Conservation (phyloP, 2,329 filamentous ascomycete species). For the Scedosporium boydii region DNA sequence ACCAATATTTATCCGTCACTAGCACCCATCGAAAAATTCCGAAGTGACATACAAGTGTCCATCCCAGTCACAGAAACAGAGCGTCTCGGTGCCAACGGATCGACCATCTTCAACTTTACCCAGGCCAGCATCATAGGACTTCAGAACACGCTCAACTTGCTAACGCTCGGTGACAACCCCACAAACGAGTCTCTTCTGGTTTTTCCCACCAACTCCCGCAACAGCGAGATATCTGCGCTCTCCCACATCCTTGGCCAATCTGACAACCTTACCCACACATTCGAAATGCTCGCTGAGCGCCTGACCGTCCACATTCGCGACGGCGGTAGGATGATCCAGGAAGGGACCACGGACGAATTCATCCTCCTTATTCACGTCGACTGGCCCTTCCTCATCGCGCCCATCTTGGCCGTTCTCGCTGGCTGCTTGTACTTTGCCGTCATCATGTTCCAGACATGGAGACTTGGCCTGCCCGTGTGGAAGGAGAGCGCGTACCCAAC, state of each 20-base stretch:
- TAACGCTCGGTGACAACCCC: not conserved
- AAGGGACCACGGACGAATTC: not conserved
- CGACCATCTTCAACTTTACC: not conserved
- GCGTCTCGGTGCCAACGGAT: not conserved
- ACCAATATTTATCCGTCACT: not conserved
- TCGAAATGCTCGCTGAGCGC: not conserved
- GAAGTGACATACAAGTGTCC: not conserved
- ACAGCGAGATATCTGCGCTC: not conserved
- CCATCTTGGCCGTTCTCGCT: not conserved
- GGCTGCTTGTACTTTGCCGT: not conserved
- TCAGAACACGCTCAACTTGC: not conserved
- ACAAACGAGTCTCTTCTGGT: not conserved
- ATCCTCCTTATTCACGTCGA: not conserved
- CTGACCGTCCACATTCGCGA: not conserved
- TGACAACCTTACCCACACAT: not conserved
- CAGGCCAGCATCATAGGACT: not conserved
- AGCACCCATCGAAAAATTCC: not conserved
- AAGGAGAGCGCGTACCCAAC: conserved; percentile 2
- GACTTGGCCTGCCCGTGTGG: not conserved
- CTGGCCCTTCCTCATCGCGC: not conserved
- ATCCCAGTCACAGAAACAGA: not conserved
- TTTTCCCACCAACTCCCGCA: not conserved
- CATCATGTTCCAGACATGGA: not conserved
- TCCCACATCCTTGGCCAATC: not conserved
- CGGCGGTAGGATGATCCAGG: not conserved